Evolutionary conservation across 192 early-diverging fungal species (phyloP).

Genomic region (Podila horticola): DNA sequence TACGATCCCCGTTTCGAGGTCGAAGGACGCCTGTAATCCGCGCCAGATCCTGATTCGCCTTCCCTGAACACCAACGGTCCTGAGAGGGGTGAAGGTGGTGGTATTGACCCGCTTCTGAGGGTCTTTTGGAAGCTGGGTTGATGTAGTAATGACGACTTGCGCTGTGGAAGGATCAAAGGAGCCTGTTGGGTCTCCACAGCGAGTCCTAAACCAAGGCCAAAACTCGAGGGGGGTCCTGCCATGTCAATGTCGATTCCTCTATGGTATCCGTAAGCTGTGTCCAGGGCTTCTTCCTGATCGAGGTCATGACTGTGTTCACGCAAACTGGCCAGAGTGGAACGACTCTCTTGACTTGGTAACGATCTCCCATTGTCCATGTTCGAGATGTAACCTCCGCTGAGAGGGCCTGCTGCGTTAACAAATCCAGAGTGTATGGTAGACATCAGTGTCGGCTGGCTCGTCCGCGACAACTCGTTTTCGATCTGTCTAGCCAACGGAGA

Average conservation of each 20-base stretch:
- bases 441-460: slow-evolving; percentile 1
- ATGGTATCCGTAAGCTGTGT: neutral
- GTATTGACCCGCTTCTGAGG: too few species aligned
- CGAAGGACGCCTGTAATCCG: neutral
- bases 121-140: neutral
- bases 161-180: neutral
- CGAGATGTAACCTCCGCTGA: neutral
- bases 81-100: too few species aligned
- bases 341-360: slow-evolving; percentile 8
- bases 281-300: neutral
- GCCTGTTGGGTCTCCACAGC: neutral
- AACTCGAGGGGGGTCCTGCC: neutral
- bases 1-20: neutral
- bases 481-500: slow-evolving; percentile 43
- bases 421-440: neutral
- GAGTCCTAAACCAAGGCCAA: neutral
- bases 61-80: neutral
- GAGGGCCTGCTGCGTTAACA: neutral
- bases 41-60: neutral
- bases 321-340: slow-evolving; percentile 6
- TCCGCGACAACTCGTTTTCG: slow-evolving; percentile 17
- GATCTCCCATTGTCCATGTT: neutral
- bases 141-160: neutral
- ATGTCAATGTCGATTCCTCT: neutral
- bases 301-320: neutral